Base-by-base conservation (phyloP, 345 rosid genomes). In the Rhizophora mangle region DNA sequence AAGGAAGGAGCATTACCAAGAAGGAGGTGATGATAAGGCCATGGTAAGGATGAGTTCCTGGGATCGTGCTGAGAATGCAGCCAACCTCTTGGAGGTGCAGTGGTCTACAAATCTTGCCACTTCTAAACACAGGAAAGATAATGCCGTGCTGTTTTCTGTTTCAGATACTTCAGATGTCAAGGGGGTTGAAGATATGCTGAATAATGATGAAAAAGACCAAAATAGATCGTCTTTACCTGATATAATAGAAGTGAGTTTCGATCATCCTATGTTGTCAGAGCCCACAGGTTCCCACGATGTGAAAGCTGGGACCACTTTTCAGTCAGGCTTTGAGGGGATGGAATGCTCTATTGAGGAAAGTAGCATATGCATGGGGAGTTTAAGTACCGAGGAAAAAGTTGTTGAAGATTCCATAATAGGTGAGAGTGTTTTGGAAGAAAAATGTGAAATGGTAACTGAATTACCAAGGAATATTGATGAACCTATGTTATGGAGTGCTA, bases 31-130 rank as follows among this genome's bases (percentile, higher is more conserved):
- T 62, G 81, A 60, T 66, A 31, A 75, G 36, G 71, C 68, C 22
- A 66, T 83, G 36, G 66, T 8, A 34, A 85, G 92, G 71, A 70
- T 62, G 46, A 84, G 69, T 70, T 86, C 95, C 8, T 72, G 87
- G 83, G 96, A 95, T 72, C 64, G 93, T 30, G 99, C 99, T 21
- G 94, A 95, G 81, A 73, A 88, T 51, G 96, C 96, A 22, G 96
- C 97, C 72, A 80, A 95, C 64, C 86, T 92, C 2, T 86, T 95
- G 87, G 97, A 95, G 61, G 74, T 88, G 69, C 84, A 81, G 59
- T 95, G 99, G 99, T 89, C 99, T 60, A 92, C 97, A 21, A 86
- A 80, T 82, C 80, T 92, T 18, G 76, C 84, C 64, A 77, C 88
- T 24, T 69, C 70, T 65, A 82, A 65, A 70, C 24, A 60, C 24